Percentiles rank a stretch among this genome's conserved stretches.
These are phyloP conservation scores for Annona squamosa DNA, from an alignment of 164 flowering plant genomes.

Conservation along the genomic window DNA sequence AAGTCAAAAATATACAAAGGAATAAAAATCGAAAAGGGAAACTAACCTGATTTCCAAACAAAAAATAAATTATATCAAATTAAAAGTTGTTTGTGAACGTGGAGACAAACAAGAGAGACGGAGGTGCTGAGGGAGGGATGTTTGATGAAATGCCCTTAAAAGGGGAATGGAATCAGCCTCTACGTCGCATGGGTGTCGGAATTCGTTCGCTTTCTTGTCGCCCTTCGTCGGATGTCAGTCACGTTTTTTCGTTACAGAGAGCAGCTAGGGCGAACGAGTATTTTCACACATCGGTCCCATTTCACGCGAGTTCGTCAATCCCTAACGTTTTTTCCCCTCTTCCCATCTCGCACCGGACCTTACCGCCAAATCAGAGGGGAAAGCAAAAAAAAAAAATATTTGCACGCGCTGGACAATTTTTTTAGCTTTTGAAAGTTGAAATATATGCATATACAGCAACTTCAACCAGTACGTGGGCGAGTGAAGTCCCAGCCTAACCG, in stretches of 20 bases:
- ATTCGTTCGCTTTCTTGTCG: background rate
- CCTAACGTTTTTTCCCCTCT: background rate
- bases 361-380: constrained; percentile 34
- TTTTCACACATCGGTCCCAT: background rate
- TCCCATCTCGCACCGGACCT: constrained; percentile 31
- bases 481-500: too few relatives aligned
- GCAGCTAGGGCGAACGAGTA: background rate
- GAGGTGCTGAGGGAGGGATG: background rate
- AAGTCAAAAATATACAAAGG: background rate
- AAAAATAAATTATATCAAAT: too few relatives aligned
- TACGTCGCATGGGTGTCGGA: background rate
- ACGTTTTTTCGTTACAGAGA: background rate
- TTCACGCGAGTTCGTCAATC: background rate
- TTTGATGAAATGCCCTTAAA: constrained; percentile 4
- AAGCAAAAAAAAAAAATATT: too few relatives aligned
- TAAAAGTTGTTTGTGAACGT: background rate
- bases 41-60: constrained; percentile 3
- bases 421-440: too few relatives aligned
- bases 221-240: background rate
- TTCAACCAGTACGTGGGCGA: too few relatives aligned
- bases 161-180: background rate
- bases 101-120: background rate
- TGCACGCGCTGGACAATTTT: too few relatives aligned
- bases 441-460: too few relatives aligned
- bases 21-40: background rate